Evolutionary conservation across 148 eudicot species (phyloP), one percentile per base, ranked within the genome.

Genomic region (Vaccinium myrtillus): DNA sequence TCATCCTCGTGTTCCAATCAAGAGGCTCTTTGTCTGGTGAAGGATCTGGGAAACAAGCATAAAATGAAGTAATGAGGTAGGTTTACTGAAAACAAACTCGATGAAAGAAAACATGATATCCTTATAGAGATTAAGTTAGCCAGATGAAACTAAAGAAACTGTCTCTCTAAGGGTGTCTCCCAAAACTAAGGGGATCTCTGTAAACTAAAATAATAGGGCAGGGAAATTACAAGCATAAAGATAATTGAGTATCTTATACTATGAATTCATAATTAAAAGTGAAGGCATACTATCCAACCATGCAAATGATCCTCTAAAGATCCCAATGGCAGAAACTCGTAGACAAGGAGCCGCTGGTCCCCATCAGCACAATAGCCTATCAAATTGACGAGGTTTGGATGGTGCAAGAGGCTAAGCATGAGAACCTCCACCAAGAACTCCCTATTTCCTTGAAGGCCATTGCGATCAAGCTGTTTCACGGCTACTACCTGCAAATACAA

Each of bases 1-100:
- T 97, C 98, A 97, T 97, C 87, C 99, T 92, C 15, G 95, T 95
- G 83, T 94, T 97, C 99, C 99, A 97, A 89, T 97, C 99, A 81
- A 95, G 87, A 75, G 99, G 94, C 90, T 95, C 96, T 87, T 95
- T 95, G 82, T 92, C 91, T 0, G 94, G 96, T 39, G 94, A 93
- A 83, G 91, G 85, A 86, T 97, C 99, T 97, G 95, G 15, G 87
- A 50, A 43, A 15, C 23, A 9, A 73, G 14, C 32, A 61, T 18
- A 81, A 87, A 69, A 53, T 51, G 63, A 70, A 75, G 83, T 48
- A 78, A 77, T 55, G 23, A 88, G 59, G 53, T 0, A 55, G 70
- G 77, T 79, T 30, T 19, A 73, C 58, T 30, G 9, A 53, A 78
- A 84, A 21, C n/a, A 67, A 32, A 69, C 75, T 46, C 65, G 5